Percentiles rank a stretch among this genome's conserved stretches.
Evolutionary conservation across 192 early-diverging fungal species (phyloP).

Genomic region (Anaeromyces robustus): DNA sequence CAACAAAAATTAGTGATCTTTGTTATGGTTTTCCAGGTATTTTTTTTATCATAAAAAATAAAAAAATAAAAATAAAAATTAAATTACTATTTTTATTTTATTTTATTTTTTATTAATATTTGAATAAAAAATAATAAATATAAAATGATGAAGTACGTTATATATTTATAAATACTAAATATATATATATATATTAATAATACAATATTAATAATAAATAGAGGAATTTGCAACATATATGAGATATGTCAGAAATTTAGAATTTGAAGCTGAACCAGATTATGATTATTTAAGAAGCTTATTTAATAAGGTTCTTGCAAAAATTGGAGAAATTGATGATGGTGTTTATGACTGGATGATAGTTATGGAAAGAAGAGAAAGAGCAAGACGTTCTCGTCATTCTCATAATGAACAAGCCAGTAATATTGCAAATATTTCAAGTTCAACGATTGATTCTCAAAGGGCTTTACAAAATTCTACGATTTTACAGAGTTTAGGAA

Average conservation of each 20-base stretch:
- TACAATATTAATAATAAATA: neutral
- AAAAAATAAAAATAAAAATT: too few relatives aligned
- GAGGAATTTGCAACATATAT: slow-evolving; percentile 88
- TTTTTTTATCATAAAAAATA: neutral
- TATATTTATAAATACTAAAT: too few relatives aligned
- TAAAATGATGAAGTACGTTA: too few relatives aligned
- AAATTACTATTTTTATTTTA: too few relatives aligned
- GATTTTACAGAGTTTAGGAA: neutral
- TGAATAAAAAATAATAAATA: too few relatives aligned
- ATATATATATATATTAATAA: neutral
- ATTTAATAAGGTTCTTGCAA: slow-evolving; percentile 54
- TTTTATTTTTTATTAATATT: too few relatives aligned
- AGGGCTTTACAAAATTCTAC: neutral
- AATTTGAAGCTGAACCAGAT: slow-evolving; percentile 90
- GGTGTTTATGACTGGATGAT: slow-evolving; percentile 90
- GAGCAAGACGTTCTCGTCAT: neutral
- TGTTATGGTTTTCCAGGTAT: slow-evolving; percentile 74
- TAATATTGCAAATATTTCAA: neutral
- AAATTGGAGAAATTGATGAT: slow-evolving; percentile 65
- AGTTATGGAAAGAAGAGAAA: slow-evolving; percentile 21
- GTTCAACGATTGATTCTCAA: neutral
- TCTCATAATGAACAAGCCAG: neutral
- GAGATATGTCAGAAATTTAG: slow-evolving; percentile 74
- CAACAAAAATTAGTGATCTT: slow-evolving; percentile 70
- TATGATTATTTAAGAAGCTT: slow-evolving; percentile 82